phyloP scores from a whole-genome alignment of 768 basidiomycete species.

The Lyophyllum decastes region DNA sequence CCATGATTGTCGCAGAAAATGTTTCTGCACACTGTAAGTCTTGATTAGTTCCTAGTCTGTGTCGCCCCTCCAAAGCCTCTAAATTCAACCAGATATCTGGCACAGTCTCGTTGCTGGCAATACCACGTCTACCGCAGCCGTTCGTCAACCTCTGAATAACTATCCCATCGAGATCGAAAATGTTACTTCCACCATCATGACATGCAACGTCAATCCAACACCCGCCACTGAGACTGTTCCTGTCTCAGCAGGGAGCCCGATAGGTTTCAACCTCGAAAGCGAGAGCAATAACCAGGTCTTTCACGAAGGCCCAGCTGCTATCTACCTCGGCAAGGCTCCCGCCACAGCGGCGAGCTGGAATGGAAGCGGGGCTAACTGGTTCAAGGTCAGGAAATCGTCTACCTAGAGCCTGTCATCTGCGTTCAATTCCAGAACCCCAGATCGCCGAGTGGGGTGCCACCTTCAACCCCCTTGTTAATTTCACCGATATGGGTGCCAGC shows the following conservation, averaged over 20 bases:
- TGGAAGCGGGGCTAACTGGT: slow-evolving; percentile 41
- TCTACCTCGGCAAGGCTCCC: slow-evolving; percentile 43
- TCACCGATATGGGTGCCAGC: slow-evolving; percentile 23
- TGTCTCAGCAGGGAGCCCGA: slow-evolving; percentile 35
- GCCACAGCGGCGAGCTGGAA: slow-evolving; percentile 37
- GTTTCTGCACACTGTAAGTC: slow-evolving; percentile 17
- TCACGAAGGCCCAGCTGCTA: slow-evolving; percentile 40
- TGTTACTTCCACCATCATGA: slow-evolving; percentile 36
- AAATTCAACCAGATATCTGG: slow-evolving; percentile 26
- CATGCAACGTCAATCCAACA: slow-evolving; percentile 39
- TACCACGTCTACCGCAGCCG: slow-evolving; percentile 25
- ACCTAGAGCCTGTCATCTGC: too few relatives aligned
- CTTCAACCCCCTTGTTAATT: slow-evolving; percentile 28
- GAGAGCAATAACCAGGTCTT: slow-evolving; percentile 30
- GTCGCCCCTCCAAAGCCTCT: not conserved
- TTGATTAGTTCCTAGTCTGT: too few relatives aligned
- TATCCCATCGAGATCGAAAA: slow-evolving; percentile 37
- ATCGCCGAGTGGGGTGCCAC: slow-evolving; percentile 32
- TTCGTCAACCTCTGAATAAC: slow-evolving; percentile 41
- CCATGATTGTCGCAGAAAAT: slow-evolving; percentile 19
- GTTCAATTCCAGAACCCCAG: slow-evolving; percentile 9
- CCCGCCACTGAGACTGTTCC: slow-evolving; percentile 30
- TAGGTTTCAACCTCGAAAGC: slow-evolving; percentile 31
- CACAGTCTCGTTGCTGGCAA: slow-evolving; percentile 26
- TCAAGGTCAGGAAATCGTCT: slow-evolving; percentile 28